A percentile compares a stretch with the other conserved stretches of the same genome.
Conservation (phyloP, 2,329 filamentous ascomycete species). For the Neofusicoccum sp. region DNA sequence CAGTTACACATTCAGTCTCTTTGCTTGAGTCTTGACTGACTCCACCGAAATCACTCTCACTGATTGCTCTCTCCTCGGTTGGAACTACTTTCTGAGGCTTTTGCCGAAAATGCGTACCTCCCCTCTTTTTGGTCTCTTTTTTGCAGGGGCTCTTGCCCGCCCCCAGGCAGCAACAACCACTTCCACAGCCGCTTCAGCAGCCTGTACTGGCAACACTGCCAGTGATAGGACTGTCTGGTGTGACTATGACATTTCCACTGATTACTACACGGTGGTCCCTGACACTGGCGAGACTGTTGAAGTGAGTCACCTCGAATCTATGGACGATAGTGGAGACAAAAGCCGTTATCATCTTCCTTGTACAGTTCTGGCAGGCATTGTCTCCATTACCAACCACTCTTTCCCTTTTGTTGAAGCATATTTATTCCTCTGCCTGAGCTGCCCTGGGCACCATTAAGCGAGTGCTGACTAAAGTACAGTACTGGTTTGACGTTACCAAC, state of each 20-base stretch:
- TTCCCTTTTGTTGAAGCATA: background rate
- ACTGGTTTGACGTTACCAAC: constrained; percentile 55
- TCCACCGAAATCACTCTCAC: background rate
- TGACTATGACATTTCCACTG: constrained; percentile 50
- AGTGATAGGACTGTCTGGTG: constrained; percentile 35
- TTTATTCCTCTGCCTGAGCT: background rate
- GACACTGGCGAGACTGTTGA: constrained; percentile 55
- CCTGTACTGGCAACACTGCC: constrained; percentile 33
- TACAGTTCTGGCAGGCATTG: too few species aligned
- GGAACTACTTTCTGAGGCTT: background rate
- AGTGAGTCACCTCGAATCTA: background rate
- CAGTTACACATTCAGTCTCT: background rate
- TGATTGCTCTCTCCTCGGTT: background rate
- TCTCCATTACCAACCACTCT: too few species aligned
- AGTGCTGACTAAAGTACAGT: constrained; percentile 45
- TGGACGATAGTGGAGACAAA: too few species aligned
- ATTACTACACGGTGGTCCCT: constrained; percentile 52
- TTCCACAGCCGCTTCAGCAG: background rate
- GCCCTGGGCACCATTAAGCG: too few species aligned
- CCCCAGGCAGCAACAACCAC: background rate
- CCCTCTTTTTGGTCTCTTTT: background rate
- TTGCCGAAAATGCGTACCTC: background rate
- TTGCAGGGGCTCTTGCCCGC: background rate
- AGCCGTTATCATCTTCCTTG: too few species aligned
- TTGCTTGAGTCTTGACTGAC: too few species aligned